Conservation (phyloP, 129 eudicot genomes). For the Glebionis coronaria region DNA sequence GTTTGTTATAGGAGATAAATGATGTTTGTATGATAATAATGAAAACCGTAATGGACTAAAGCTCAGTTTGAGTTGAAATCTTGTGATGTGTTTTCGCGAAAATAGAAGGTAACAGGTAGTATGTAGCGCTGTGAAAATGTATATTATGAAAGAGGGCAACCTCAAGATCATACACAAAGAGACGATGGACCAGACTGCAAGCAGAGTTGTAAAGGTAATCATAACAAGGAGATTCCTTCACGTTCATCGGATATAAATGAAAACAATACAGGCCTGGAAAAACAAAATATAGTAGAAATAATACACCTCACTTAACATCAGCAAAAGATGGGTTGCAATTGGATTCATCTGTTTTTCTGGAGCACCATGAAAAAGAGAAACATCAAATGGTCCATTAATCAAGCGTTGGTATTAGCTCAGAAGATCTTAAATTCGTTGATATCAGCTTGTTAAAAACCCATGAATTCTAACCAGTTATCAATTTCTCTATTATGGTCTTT, state of each 20-base stretch:
- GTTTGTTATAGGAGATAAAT: too few relatives aligned
- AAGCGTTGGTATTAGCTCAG: conserved; percentile 23
- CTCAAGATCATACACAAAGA: conserved; percentile 28
- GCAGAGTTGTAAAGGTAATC: background rate
- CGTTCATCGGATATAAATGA: background rate
- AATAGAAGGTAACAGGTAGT: too few relatives aligned
- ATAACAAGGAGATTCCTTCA: too few relatives aligned
- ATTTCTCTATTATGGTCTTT: conserved; percentile 16
- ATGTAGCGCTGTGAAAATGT: too few relatives aligned
- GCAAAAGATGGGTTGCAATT: conserved; percentile 26
- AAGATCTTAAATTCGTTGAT: conserved; percentile 14
- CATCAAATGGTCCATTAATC: conserved; percentile 23
- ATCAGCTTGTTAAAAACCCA: conserved; percentile 28
- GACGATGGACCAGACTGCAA: conserved; percentile 25
- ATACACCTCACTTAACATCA: conserved; percentile 9
- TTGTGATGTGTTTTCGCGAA: too few relatives aligned
- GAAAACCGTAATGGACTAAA: too few relatives aligned
- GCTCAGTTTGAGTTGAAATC: too few relatives aligned
- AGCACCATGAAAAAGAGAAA: conserved; percentile 29
- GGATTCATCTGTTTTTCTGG: conserved; percentile 31
- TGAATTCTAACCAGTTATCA: conserved; percentile 19
- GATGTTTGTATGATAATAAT: too few relatives aligned
- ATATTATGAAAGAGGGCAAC: conserved; percentile 30
- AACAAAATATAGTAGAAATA: conserved; percentile 18
- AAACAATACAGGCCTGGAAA: conserved; percentile 20